phyloP scores from a whole-genome alignment of 2,329 filamentous ascomycete species.

The Hypoxylon sp. region DNA sequence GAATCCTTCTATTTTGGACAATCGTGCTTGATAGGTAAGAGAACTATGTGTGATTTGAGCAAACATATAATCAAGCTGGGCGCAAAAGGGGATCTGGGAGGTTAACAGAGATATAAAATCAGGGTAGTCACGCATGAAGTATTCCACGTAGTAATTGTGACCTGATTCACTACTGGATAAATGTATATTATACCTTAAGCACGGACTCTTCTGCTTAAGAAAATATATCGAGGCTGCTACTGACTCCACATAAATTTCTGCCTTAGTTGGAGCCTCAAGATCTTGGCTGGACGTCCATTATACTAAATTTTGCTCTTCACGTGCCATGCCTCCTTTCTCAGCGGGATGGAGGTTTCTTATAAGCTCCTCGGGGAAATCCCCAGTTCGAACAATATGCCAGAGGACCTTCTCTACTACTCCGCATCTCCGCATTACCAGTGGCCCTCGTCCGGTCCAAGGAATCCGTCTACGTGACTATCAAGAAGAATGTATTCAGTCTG shows the following conservation, averaged over 20 bases:
- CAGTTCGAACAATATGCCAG: conserved; percentile 3
- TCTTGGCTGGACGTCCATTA: conserved; percentile 16
- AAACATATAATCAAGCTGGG: too few relatives aligned
- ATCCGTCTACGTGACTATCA: conserved; percentile 82
- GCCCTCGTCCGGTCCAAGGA: conserved; percentile 20
- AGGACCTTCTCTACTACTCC: conserved; percentile 17
- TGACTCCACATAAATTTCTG: neutral
- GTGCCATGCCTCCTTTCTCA: conserved; percentile 41
- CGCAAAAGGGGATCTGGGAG: too few relatives aligned
- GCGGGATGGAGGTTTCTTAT: conserved; percentile 33
- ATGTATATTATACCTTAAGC: too few relatives aligned
- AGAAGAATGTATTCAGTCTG: conserved; percentile 87
- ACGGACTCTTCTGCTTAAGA: neutral
- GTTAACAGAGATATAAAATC: too few relatives aligned
- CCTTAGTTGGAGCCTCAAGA: conserved; percentile 18
- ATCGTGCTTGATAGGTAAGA: neutral
- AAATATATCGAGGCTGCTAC: too few relatives aligned
- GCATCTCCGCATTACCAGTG: conserved; percentile 9
- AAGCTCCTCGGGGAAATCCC: conserved; percentile 16
- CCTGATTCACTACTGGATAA: too few relatives aligned
- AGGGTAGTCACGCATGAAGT: too few relatives aligned
- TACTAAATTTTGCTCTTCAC: conserved; percentile 12
- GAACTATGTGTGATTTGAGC: neutral
- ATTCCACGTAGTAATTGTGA: too few relatives aligned
- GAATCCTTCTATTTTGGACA: neutral